Evolutionary conservation across 177 flowering plant species (phyloP).

Genomic region (Vitis hybrid): DNA sequence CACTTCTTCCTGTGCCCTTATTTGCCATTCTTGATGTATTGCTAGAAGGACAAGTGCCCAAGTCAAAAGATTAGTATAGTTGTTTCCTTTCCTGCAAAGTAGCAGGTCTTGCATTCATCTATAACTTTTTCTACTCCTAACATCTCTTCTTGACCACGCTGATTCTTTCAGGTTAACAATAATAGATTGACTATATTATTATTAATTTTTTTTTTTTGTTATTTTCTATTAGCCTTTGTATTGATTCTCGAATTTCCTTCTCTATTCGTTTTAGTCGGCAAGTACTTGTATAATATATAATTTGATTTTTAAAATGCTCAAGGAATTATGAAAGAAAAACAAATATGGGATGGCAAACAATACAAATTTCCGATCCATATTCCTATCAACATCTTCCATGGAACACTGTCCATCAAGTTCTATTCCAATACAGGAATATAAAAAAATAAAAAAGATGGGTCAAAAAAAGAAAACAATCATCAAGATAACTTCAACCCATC

Average conservation of each 20-base stretch:
- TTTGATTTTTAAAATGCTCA: too few species aligned
- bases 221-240: constrained; percentile 36
- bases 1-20: constrained; percentile 64
- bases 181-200: constrained; percentile 43
- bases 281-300: constrained; percentile 30
- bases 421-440: too few species aligned
- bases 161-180: constrained; percentile 37
- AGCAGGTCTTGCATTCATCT: constrained; percentile 78
- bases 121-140: constrained; percentile 55
- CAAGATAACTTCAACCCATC: too few species aligned
- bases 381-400: neutral
- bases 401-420: too few species aligned
- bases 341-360: too few species aligned
- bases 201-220: constrained; percentile 13
- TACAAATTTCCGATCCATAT: too few species aligned
- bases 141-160: constrained; percentile 36
- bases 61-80: constrained; percentile 55
- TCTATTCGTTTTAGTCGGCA: constrained; percentile 67
- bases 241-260: constrained; percentile 43
- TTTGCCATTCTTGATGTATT: constrained; percentile 74
- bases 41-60: constrained; percentile 68
- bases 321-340: too few species aligned
- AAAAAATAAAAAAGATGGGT: too few species aligned
- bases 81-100: constrained; percentile 78
- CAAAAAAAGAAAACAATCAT: too few species aligned